phyloP scores from a whole-genome alignment of 129 eudicot species.

The Smallanthus sonchifolius region DNA sequence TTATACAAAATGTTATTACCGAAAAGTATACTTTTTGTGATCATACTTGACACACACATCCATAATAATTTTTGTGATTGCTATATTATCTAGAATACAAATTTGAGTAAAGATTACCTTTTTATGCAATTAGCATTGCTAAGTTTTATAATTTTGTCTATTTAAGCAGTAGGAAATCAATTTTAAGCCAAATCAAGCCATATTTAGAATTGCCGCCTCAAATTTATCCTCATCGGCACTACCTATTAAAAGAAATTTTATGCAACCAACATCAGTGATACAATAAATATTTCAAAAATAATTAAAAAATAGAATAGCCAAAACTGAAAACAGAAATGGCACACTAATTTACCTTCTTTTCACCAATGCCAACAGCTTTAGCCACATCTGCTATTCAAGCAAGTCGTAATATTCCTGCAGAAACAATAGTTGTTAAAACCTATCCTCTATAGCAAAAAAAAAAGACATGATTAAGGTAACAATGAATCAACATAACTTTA shows the following conservation, averaged over 20 bases:
- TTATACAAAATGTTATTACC: too few relatives aligned
- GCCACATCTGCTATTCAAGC: conserved; percentile 68
- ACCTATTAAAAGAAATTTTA: conserved; percentile 32
- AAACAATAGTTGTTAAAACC: too few relatives aligned
- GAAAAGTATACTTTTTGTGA: too few relatives aligned
- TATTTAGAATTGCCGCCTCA: conserved; percentile 13
- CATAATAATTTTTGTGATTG: too few relatives aligned
- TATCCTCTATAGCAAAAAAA: too few relatives aligned
- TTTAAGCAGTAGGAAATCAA: not conserved
- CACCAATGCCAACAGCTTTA: conserved; percentile 93
- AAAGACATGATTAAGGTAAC: too few relatives aligned
- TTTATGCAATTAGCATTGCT: not conserved
- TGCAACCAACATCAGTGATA: not conserved
- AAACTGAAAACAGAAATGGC: not conserved
- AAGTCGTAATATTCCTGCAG: too few relatives aligned
- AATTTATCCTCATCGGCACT: conserved; percentile 59
- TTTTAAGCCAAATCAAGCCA: not conserved
- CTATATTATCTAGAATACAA: too few relatives aligned
- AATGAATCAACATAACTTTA: too few relatives aligned
- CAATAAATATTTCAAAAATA: not conserved
- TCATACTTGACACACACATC: too few relatives aligned
- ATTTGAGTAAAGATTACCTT: not conserved
- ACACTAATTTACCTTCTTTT: conserved; percentile 65
- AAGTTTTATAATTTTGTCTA: not conserved
- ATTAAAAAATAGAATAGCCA: not conserved